These are phyloP conservation scores for Nakazawaea pomicola DNA, from an alignment of 805 yeast species.

Conservation along the genomic window DNA sequence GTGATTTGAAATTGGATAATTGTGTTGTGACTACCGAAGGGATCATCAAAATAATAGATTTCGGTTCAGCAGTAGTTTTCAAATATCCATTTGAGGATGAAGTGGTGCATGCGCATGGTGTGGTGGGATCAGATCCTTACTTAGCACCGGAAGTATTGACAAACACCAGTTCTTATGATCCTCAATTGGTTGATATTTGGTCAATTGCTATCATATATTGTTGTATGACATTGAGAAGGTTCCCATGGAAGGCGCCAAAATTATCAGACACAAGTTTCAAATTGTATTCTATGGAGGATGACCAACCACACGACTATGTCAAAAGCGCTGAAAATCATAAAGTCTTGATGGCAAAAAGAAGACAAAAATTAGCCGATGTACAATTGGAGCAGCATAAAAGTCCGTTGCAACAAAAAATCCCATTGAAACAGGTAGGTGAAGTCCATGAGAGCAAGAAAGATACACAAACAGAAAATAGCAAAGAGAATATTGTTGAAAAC, in stretches of 20 bases:
- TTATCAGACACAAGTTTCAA: slow-evolving; percentile 64
- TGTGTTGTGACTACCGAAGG: slow-evolving; percentile 76
- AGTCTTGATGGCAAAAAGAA: slow-evolving; percentile 53
- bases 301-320: slow-evolving; percentile 69
- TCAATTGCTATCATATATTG: slow-evolving; percentile 80
- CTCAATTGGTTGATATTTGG: slow-evolving; percentile 80
- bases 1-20: slow-evolving; percentile 79
- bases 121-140: slow-evolving; percentile 85
- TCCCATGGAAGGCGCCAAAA: slow-evolving; percentile 85
- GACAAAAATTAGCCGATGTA: slow-evolving; percentile 37
- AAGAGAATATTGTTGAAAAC: too few relatives aligned
- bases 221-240: slow-evolving; percentile 79
- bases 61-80: slow-evolving; percentile 81
- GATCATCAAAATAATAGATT: slow-evolving; percentile 72
- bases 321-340: slow-evolving; percentile 72
- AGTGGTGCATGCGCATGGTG: slow-evolving; percentile 60
- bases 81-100: slow-evolving; percentile 67
- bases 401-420: too few relatives aligned
- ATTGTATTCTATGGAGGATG: slow-evolving; percentile 62
- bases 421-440: too few relatives aligned
- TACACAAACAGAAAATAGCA: too few relatives aligned
- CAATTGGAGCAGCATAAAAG: too few relatives aligned
- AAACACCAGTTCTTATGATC: slow-evolving; percentile 55
- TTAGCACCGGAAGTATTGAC: slow-evolving; percentile 76
- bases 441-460: too few relatives aligned